These are phyloP conservation scores for Cladophialophora exuberans DNA, from an alignment of 2,329 filamentous ascomycete species.

Conservation along the genomic window DNA sequence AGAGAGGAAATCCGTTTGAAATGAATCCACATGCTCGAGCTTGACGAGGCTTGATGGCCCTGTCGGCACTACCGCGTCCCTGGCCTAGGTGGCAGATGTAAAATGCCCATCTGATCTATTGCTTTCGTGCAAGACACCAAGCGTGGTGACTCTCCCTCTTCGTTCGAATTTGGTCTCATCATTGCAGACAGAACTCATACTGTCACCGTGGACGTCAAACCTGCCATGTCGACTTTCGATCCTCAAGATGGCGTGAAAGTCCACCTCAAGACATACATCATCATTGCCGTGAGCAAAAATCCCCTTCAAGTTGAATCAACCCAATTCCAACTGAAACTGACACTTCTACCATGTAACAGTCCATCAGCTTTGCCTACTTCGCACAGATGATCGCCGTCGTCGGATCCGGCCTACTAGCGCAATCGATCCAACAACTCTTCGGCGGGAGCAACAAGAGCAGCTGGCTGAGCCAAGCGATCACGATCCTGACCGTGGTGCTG, in stretches of 20 bases:
- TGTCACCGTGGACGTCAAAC: neutral
- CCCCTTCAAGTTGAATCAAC: no score
- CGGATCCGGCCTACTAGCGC: neutral
- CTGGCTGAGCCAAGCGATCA: constrained; percentile 21
- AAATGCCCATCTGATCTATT: no score
- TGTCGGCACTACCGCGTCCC: no score
- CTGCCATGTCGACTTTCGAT: neutral
- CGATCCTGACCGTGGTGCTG: constrained; percentile 20
- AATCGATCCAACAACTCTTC: neutral
- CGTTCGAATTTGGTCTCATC: no score
- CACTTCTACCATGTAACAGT: neutral
- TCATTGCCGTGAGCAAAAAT: neutral
- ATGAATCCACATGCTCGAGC: no score
- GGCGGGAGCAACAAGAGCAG: no score
- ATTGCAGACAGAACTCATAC: neutral
- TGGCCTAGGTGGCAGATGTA: no score
- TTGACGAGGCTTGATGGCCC: no score
- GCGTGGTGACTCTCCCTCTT: no score
- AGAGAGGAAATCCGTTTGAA: no score
- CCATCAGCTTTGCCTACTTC: constrained; percentile 2
- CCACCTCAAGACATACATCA: neutral
- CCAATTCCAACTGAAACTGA: no score
- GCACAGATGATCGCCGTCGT: neutral
- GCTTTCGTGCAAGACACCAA: no score
- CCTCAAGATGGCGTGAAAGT: neutral